A percentile compares a stretch with the other conserved stretches of the same genome.
These are phyloP conservation scores for Sequoiadendron giganteum DNA, from an alignment of 75 land plant species.

Conservation along the genomic window DNA sequence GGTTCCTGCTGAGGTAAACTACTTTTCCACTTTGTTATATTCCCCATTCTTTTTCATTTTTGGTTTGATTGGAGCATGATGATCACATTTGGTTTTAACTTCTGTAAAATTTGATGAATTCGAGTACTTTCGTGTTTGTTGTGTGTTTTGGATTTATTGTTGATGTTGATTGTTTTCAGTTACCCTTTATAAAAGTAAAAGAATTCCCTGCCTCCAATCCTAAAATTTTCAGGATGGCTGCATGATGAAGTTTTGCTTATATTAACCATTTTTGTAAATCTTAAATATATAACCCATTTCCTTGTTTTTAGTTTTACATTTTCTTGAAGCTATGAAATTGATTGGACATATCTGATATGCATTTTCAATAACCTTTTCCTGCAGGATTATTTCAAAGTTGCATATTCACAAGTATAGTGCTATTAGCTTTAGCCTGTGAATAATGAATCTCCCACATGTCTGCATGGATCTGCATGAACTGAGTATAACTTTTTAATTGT, in stretches of 20 bases:
- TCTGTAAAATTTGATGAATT: neutral
- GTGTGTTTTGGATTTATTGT: neutral
- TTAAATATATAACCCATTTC: neutral
- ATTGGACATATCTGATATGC: neutral
- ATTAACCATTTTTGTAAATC: neutral
- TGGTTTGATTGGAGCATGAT: slow-evolving; percentile 7
- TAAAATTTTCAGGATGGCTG: neutral
- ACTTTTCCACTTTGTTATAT: neutral
- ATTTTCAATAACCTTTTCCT: neutral
- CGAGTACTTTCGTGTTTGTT: neutral
- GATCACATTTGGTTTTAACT: neutral
- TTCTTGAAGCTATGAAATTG: neutral
- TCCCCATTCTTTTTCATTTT: neutral
- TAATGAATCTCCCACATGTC: neutral
- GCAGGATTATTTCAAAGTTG: neutral
- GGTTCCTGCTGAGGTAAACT: slow-evolving; percentile 83
- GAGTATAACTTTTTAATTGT: neutral
- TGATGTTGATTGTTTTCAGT: neutral
- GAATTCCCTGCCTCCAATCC: neutral
- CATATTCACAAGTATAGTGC: neutral
- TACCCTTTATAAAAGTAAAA: neutral
- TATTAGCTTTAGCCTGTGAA: neutral
- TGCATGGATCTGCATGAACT: neutral
- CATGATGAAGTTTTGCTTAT: neutral
- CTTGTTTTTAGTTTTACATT: neutral